Percentiles rank a stretch among this genome's conserved stretches.
Conservation (phyloP, 2,329 filamentous ascomycete genomes). For the Tolypocladium nubicola region DNA sequence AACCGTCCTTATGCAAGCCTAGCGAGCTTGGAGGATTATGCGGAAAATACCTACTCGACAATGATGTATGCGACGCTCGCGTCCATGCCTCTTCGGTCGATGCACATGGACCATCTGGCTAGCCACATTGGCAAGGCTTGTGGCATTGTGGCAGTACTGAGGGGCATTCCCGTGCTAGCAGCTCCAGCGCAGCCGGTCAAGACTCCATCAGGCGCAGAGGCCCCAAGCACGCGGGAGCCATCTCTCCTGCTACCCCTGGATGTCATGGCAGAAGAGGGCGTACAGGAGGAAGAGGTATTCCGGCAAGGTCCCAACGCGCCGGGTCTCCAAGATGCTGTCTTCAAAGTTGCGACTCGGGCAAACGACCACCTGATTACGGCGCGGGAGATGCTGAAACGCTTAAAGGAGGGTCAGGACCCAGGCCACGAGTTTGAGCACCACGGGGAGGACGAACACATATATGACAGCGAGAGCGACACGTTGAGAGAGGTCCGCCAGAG, state of each 20-base stretch:
- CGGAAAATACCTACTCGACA: conserved; percentile 90
- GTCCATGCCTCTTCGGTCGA: conserved; percentile 64
- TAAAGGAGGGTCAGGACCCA: conserved; percentile 61
- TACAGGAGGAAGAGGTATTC: conserved; percentile 85
- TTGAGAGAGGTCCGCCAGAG: conserved; percentile 41
- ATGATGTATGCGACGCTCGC: conserved; percentile 82
- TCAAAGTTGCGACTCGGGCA: conserved; percentile 82
- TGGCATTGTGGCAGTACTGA: conserved; percentile 77
- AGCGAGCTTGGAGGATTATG: conserved; percentile 70
- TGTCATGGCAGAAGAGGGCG: conserved; percentile 70
- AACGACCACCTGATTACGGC: conserved; percentile 95
- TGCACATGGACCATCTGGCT: conserved; percentile 84
- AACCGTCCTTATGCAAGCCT: conserved; percentile 73
- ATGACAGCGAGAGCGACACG: conserved; percentile 28
- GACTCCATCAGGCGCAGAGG: conserved; percentile 27
- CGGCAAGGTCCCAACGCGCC: conserved; percentile 66
- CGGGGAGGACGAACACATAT: conserved; percentile 58
- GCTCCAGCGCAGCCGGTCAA: conserved; percentile 47
- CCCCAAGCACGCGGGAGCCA: conserved; percentile 29
- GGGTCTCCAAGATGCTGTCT: conserved; percentile 81
- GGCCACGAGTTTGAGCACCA: conserved; percentile 87
- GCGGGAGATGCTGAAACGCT: conserved; percentile 76
- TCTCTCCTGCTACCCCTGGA: conserved; percentile 74
- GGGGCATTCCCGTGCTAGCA: conserved; percentile 80
- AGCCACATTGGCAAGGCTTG: conserved; percentile 92